These are phyloP conservation scores for Eucalyptus globulus DNA, from an alignment of 345 rosid genomes.

Conservation along the genomic window DNA sequence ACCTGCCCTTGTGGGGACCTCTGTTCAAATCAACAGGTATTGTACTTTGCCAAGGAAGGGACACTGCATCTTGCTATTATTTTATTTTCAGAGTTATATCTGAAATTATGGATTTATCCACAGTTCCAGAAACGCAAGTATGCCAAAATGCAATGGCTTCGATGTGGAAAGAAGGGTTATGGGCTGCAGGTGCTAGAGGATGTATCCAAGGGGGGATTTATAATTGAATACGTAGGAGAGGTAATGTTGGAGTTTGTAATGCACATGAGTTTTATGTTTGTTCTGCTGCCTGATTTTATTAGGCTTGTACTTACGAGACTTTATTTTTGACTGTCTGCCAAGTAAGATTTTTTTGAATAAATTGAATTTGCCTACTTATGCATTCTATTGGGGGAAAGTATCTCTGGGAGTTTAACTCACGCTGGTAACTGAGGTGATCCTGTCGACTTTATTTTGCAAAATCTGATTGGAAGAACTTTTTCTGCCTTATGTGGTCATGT, in stretches of 20 bases:
- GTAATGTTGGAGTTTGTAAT: constrained; percentile 16
- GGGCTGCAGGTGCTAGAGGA: constrained; percentile 73
- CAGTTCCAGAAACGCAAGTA: constrained; percentile 93
- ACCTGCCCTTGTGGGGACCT: constrained; percentile 89
- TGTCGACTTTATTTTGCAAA: neutral
- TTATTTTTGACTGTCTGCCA: neutral
- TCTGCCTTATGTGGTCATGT: neutral
- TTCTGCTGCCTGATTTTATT: neutral
- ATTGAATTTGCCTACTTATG: neutral
- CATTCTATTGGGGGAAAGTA: neutral
- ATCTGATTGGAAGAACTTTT: neutral
- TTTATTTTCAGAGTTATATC: neutral
- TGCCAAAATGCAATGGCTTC: constrained; percentile 58
- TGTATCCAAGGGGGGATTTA: constrained; percentile 70
- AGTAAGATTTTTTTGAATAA: neutral
- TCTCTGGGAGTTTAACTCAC: neutral
- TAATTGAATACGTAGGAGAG: constrained; percentile 98
- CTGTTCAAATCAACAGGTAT: constrained; percentile 97
- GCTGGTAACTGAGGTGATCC: neutral
- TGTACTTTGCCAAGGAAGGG: neutral
- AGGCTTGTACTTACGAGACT: neutral
- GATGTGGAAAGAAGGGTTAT: constrained; percentile 91
- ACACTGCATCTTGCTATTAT: neutral
- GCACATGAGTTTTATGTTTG: neutral
- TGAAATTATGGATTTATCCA: constrained; percentile 1